phyloP scores from a whole-genome alignment of 2,329 filamentous ascomycete genomes.

The Colletotrichum chlorophyti region DNA sequence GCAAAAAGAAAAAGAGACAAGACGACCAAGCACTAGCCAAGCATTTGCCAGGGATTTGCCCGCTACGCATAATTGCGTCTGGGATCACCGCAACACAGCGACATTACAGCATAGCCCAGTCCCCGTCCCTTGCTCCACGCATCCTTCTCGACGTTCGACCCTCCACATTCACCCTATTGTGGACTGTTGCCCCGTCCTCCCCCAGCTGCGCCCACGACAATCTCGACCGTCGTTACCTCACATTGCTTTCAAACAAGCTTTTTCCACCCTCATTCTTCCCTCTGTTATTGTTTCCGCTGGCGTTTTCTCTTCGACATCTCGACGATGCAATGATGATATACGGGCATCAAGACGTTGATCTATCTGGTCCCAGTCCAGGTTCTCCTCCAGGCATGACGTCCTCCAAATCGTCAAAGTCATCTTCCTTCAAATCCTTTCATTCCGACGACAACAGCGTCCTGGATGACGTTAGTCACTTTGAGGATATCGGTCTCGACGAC shows the following conservation, averaged over 20 bases:
- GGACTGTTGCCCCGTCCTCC: slow-evolving; percentile 22
- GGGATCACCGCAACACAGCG: not conserved
- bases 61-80: slow-evolving; percentile 13
- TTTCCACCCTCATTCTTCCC: not conserved
- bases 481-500: slow-evolving; percentile 89
- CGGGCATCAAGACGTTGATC: slow-evolving; percentile 29
- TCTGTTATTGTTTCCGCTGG: not conserved
- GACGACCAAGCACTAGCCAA: slow-evolving; percentile 27
- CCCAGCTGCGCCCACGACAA: slow-evolving; percentile 9
- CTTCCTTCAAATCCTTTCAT: slow-evolving; percentile 78
- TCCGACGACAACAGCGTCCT: slow-evolving; percentile 76
- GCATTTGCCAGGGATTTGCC: slow-evolving; percentile 23
- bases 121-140: slow-evolving; percentile 13
- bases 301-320: not conserved
- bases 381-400: slow-evolving; percentile 80
- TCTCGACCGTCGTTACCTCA: slow-evolving; percentile 9
- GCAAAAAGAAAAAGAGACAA: slow-evolving; percentile 24
- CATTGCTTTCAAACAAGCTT: slow-evolving; percentile 29
- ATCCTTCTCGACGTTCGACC: not conserved
- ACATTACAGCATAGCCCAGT: slow-evolving; percentile 11
- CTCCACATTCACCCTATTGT: slow-evolving; percentile 11
- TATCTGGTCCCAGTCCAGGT: slow-evolving; percentile 24
- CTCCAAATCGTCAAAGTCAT: slow-evolving; percentile 91
- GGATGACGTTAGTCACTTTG: slow-evolving; percentile 82
- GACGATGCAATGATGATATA: slow-evolving; percentile 30